phyloP scores from a whole-genome alignment of 495 filamentous ascomycete species.

The Hypomontagnella monticulosa region DNA sequence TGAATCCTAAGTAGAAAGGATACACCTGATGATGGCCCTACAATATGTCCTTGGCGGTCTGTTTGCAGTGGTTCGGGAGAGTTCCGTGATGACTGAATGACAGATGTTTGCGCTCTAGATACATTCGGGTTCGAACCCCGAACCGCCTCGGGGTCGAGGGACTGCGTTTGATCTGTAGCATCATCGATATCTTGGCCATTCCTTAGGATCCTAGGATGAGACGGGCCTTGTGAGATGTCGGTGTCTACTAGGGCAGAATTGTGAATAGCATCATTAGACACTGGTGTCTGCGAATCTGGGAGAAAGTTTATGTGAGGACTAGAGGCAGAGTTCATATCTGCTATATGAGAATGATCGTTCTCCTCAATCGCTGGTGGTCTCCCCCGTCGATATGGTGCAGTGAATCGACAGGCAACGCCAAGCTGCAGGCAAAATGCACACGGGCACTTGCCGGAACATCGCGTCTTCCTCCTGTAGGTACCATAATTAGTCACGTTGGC shows the following conservation, averaged over 20 bases:
- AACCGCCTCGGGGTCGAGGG: not conserved
- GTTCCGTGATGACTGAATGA: slow-evolving; percentile 41
- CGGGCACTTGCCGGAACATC: slow-evolving; percentile 42
- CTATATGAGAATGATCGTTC: not conserved
- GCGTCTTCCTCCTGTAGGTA: slow-evolving; percentile 41
- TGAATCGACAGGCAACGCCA: slow-evolving; percentile 33
- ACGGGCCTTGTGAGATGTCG: not conserved
- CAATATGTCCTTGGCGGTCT: slow-evolving; percentile 54
- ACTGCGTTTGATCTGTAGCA: not conserved
- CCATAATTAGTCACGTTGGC: not conserved
- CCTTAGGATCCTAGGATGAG: not conserved
- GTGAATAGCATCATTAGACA: not conserved
- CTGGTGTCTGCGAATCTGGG: not conserved
- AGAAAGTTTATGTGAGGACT: not conserved
- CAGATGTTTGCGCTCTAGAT: not conserved
- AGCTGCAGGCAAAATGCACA: slow-evolving; percentile 38
- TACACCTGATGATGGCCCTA: slow-evolving; percentile 44
- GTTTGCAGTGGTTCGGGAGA: slow-evolving; percentile 54
- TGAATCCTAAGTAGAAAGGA: slow-evolving; percentile 44
- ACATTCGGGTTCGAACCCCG: not conserved
- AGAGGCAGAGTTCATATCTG: slow-evolving; percentile 4
- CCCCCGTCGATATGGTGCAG: slow-evolving; percentile 40
- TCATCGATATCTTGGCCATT: slow-evolving; percentile 3
- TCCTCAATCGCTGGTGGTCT: slow-evolving; percentile 1
- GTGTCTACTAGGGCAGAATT: not conserved